Percentiles rank a stretch among this genome's conserved stretches.
Conservation (phyloP, 768 basidiomycete species). For the Phaeotremella fagi region DNA sequence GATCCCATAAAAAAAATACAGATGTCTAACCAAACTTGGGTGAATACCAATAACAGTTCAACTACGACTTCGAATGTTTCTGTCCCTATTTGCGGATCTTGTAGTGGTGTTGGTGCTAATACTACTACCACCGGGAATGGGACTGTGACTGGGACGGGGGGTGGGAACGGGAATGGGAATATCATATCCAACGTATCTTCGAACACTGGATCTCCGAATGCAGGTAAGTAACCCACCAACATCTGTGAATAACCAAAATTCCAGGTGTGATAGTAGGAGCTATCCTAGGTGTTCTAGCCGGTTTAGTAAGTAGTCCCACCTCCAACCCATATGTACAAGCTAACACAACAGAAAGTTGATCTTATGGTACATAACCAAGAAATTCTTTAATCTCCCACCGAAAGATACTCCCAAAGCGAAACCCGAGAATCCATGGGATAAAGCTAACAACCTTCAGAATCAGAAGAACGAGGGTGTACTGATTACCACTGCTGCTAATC, state of each 20-base stretch:
- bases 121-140: too few species aligned
- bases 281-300: constrained; percentile 15
- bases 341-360: not conserved
- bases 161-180: too few species aligned
- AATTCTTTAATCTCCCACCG: constrained; percentile 21
- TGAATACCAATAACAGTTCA: too few species aligned
- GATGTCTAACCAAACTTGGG: too few species aligned
- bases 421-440: constrained; percentile 27
- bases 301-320: constrained; percentile 10
- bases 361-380: not conserved
- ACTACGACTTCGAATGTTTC: too few species aligned
- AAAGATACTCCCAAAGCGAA: constrained; percentile 7
- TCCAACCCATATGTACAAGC: not conserved
- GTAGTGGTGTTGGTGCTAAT: too few species aligned
- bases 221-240: not conserved
- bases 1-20: too few species aligned
- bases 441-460: constrained; percentile 34
- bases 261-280: constrained; percentile 16
- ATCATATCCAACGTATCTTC: not conserved
- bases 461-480: constrained; percentile 39
- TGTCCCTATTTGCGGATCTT: too few species aligned
- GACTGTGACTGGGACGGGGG: too few species aligned
- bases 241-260: not conserved
- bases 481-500: constrained; percentile 34
- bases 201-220: not conserved